Conservation (phyloP, 2,329 filamentous ascomycete genomes). For the Amauroascus verrucosus region DNA sequence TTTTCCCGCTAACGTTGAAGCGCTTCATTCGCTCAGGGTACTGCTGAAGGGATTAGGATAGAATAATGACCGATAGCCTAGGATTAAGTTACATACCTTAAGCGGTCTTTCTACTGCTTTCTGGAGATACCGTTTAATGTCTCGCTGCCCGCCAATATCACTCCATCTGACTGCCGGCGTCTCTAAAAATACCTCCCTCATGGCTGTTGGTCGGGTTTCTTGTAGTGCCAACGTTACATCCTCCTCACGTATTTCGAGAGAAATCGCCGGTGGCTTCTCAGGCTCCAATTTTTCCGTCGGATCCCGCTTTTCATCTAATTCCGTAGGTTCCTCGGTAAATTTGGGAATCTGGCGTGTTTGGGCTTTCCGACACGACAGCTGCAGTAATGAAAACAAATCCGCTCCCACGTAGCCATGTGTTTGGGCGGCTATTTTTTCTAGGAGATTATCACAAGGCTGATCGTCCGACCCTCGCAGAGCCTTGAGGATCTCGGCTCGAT, state of each 20-base stretch:
- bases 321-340: background rate
- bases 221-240: slow-evolving; percentile 47
- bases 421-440: slow-evolving; percentile 55
- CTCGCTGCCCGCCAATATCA: slow-evolving; percentile 76
- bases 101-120: slow-evolving; percentile 50
- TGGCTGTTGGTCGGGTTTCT: slow-evolving; percentile 66
- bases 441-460: slow-evolving; percentile 42
- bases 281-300: background rate
- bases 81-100: slow-evolving; percentile 34
- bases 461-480: slow-evolving; percentile 44
- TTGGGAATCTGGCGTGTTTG: slow-evolving; percentile 25
- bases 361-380: slow-evolving; percentile 40
- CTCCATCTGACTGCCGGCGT: slow-evolving; percentile 77
- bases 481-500: slow-evolving; percentile 64
- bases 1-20: slow-evolving; percentile 52
- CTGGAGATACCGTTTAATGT: slow-evolving; percentile 59
- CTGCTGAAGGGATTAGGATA: slow-evolving; percentile 21
- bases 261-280: slow-evolving; percentile 13
- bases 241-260: slow-evolving; percentile 26
- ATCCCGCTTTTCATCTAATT: background rate
- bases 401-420: slow-evolving; percentile 81
- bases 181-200: slow-evolving; percentile 81
- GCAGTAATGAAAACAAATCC: slow-evolving; percentile 59
- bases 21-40: slow-evolving; percentile 42
- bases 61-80: background rate